Conservation (phyloP, 169 alveolate species). For the Perkinsus chesapeaki region DNA sequence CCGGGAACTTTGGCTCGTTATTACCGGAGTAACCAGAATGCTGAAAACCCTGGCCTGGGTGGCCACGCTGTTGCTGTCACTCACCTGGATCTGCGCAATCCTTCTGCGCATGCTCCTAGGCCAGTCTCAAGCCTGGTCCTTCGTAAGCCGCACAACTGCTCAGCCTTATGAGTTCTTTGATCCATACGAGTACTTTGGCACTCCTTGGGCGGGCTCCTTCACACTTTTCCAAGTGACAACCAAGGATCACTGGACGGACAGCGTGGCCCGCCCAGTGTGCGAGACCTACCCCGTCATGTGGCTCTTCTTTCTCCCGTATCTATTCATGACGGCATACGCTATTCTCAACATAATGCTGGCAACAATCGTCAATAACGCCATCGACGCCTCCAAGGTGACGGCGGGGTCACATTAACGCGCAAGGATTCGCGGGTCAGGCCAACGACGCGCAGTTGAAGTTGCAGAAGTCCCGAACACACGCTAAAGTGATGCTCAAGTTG, state of each 20-base stretch:
- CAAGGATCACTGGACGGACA: neutral
- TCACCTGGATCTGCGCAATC: neutral
- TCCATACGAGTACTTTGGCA: neutral
- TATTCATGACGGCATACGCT: neutral
- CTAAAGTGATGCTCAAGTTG: neutral
- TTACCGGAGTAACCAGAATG: neutral
- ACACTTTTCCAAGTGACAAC: neutral
- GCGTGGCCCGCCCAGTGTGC: neutral
- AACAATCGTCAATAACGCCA: neutral
- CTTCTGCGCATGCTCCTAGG: neutral
- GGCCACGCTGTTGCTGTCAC: neutral
- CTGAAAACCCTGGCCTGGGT: neutral
- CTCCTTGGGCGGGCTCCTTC: neutral
- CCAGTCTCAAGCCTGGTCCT: neutral
- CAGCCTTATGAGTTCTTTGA: neutral
- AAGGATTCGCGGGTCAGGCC: neutral
- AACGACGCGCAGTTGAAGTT: neutral
- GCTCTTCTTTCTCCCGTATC: neutral
- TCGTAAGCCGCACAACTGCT: neutral
- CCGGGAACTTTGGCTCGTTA: neutral
- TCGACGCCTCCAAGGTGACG: neutral
- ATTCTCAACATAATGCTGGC: neutral
- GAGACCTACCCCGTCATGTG: neutral
- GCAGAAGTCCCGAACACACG: neutral
- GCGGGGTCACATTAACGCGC: neutral